Percentiles rank a stretch among this genome's conserved stretches.
Conservation (phyloP, 805 yeast genomes). For the Ogataea haglerorum region DNA sequence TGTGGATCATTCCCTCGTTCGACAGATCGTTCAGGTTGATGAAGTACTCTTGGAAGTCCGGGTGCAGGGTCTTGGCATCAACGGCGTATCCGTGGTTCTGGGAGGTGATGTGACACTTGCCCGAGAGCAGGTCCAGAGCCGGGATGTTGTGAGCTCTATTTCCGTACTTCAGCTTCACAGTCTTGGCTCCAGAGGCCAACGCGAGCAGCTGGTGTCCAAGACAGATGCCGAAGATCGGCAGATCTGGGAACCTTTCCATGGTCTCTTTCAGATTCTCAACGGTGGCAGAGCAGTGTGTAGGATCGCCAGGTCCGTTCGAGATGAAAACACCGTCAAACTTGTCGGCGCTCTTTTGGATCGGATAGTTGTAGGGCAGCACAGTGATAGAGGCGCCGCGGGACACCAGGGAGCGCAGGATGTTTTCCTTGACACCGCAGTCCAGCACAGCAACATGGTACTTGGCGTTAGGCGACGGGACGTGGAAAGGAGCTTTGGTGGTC, state of each 20-base stretch:
- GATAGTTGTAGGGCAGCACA: slow-evolving; percentile 94
- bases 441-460: slow-evolving; percentile 83
- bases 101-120: slow-evolving; percentile 95
- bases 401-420: slow-evolving; percentile 89
- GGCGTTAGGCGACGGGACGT: slow-evolving; percentile 60
- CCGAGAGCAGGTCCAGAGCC: slow-evolving; percentile 82
- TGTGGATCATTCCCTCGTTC: slow-evolving; percentile 96
- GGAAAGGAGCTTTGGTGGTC: slow-evolving; percentile 93
- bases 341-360: slow-evolving; percentile 84
- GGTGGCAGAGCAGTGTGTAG: slow-evolving; percentile 82
- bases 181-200: slow-evolving; percentile 90
- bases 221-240: slow-evolving; percentile 97
- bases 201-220: slow-evolving; percentile 96
- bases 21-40: slow-evolving; percentile 92
- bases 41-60: slow-evolving; percentile 82
- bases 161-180: slow-evolving; percentile 92
- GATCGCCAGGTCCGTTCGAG: slow-evolving; percentile 98
- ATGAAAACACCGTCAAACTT: slow-evolving; percentile 93
- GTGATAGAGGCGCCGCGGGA: slow-evolving; percentile 95
- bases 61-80: slow-evolving; percentile 69
- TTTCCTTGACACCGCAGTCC: slow-evolving; percentile 98
- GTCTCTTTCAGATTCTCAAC: slow-evolving; percentile 69
- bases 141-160: slow-evolving; percentile 99
- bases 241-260: slow-evolving; percentile 56
- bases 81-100: slow-evolving; percentile 99